Base-by-base conservation (phyloP, 164 flowering plant species). In the Houttuynia cordata region DNA sequence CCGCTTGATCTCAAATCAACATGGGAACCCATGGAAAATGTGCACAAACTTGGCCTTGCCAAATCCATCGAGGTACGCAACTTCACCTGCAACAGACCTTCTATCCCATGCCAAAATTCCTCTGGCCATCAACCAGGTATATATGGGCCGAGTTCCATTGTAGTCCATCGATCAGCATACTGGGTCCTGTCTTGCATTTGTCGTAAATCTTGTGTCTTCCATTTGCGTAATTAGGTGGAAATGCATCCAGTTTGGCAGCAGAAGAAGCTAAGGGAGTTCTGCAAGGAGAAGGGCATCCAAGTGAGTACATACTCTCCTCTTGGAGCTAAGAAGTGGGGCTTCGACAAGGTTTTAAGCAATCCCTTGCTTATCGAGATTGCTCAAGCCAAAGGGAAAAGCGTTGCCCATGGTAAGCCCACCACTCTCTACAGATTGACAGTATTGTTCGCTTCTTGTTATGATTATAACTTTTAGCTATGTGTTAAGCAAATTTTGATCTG, bases 91-190 rank as follows among this genome's bases (percentile, higher is more conserved):
- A 68, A 51, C 65, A 5, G 51, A 65, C n/a, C 19, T 74, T 10
- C 61, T 74, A 7, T 17, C 69, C 7, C 41, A 42, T 14, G 74
- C 78, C 21, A 62, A 55, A 20, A 65, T 74, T 37, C 70, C 78
- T 45, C 78, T 74, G 22, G 67, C 72, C 23, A 66, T 74, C 20
- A 74, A 74, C 56, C 78, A 74, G 60, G 78, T 74, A n/a, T 7
- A 22, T 7, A 22, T 10, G 59, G 25, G 9, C 42, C 19, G 22
- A 8, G 21, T n/a, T 52, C 17, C 10, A 8, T 17, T 22, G 15
- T 10, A 10, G 7, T 42, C 49, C 49, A 42, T 42, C n/a, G n/a
- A n/a, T n/a, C 14, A 10, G 17, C 12, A 18, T 52, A n/a, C 2
- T 52, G 55, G 55, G 22, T 52, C 21, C 1, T 17, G 17, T 22